A percentile compares a stretch with the other conserved stretches of the same genome.
Conservation (phyloP, 306 rosid species). For the Pterocarpus macrocarpus region DNA sequence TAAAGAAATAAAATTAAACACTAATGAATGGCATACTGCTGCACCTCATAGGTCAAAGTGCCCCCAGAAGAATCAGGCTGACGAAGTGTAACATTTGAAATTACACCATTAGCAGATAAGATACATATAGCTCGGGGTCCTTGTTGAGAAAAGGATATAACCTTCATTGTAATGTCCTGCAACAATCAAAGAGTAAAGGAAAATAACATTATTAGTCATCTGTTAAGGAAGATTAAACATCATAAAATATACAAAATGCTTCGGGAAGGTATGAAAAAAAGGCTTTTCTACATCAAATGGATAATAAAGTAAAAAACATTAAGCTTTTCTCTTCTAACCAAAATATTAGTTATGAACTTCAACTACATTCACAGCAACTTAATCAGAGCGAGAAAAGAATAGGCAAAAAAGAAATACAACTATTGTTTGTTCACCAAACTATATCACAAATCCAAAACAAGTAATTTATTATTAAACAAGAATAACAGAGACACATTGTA, state of each 20-base stretch:
- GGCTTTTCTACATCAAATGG: background rate
- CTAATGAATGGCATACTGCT: conserved; percentile 30
- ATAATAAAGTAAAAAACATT: background rate
- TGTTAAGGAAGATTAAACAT: background rate
- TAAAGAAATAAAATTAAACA: conserved; percentile 9
- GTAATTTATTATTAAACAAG: background rate
- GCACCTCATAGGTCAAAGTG: conserved; percentile 79
- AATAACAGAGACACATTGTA: background rate
- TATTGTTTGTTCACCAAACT: background rate
- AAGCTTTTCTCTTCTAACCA: background rate
- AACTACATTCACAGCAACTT: background rate
- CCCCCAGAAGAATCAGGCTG: conserved; percentile 87
- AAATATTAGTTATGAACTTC: background rate
- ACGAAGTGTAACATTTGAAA: conserved; percentile 80
- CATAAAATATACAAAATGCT: background rate
- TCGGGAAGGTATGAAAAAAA: conserved; percentile 1
- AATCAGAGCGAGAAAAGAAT: background rate
- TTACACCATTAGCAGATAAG: conserved; percentile 78
- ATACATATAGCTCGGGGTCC: conserved; percentile 88
- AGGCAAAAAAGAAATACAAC: no score
- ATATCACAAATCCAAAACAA: background rate
- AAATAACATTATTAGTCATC: conserved; percentile 35
- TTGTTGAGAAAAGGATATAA: conserved; percentile 77
- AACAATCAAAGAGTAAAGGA: conserved; percentile 45
- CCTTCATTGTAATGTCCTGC: conserved; percentile 82